Evolutionary conservation across 495 filamentous ascomycete genomes (phyloP).

Genomic region (Amphirosellinia nigrospora): DNA sequence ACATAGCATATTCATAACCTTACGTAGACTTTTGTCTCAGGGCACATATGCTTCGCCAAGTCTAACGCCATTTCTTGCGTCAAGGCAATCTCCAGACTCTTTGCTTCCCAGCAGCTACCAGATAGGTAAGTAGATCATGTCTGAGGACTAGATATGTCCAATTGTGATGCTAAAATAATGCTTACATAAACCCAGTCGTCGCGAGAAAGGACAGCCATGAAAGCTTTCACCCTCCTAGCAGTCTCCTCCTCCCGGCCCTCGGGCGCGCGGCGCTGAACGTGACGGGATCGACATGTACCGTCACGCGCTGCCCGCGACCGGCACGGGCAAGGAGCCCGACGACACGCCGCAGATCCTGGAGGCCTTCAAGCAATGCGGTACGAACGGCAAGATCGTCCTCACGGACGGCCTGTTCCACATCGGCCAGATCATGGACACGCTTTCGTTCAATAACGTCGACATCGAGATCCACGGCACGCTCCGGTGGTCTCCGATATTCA

Average conservation of each 20-base stretch:
- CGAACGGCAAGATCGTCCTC: conserved; percentile 45
- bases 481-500: conserved; percentile 24
- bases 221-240: conserved; percentile 19
- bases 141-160: background rate
- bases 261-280: conserved; percentile 38
- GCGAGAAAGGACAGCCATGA: conserved; percentile 26
- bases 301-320: conserved; percentile 36
- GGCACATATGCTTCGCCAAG: background rate
- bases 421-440: conserved; percentile 51
- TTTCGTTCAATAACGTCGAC: conserved; percentile 45
- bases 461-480: conserved; percentile 51
- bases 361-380: conserved; percentile 49
- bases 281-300: conserved; percentile 46
- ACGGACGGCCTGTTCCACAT: conserved; percentile 49
- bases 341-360: conserved; percentile 51
- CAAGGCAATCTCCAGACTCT: background rate
- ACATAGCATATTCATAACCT: background rate
- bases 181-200: background rate
- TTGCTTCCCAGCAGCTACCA: conserved; percentile 12
- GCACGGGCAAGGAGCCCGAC: conserved; percentile 39
- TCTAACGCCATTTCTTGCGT: background rate
- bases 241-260: conserved; percentile 26
- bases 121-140: conserved; percentile 12
- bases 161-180: background rate
- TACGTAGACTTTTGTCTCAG: background rate